Percentiles rank a stretch among this genome's conserved stretches.
Conservation (phyloP, 345 rosid species). For the Eucalyptus leucophloia region DNA sequence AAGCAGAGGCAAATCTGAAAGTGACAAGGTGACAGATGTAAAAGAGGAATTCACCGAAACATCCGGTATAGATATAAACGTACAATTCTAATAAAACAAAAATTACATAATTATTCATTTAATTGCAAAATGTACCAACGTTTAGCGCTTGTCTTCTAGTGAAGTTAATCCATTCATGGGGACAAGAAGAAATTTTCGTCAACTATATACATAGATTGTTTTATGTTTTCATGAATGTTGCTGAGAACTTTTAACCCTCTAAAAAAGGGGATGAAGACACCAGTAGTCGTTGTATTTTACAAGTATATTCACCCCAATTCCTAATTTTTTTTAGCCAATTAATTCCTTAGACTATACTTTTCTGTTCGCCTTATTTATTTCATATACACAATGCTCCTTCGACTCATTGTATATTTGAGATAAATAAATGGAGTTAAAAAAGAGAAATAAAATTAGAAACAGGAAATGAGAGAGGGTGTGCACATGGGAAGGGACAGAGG, state of each 20-base stretch:
- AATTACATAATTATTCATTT: not conserved
- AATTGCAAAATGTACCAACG: not conserved
- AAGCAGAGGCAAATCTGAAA: not conserved
- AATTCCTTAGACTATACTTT: not conserved
- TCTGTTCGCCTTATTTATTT: not conserved
- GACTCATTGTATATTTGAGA: not conserved
- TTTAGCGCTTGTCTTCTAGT: not conserved
- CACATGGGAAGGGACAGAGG: no score
- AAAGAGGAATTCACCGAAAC: not conserved
- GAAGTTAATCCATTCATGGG: not conserved
- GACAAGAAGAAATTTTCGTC: not conserved
- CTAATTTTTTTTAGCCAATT: not conserved
- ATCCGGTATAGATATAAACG: not conserved
- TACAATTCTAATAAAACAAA: not conserved
- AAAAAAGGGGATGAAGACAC: not conserved
- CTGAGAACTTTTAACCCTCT: not conserved
- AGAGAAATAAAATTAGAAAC: no score
- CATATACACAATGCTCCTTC: not conserved
- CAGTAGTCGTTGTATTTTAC: accelerated
- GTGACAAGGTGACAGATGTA: not conserved
- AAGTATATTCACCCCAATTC: not conserved
- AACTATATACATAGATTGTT: not conserved
- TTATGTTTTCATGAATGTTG: no score
- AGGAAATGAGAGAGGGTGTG: no score
- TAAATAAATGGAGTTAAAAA: not conserved